Percentiles rank a stretch among this genome's conserved stretches.
Conservation (phyloP, 345 rosid species). For the Populus tremula region DNA sequence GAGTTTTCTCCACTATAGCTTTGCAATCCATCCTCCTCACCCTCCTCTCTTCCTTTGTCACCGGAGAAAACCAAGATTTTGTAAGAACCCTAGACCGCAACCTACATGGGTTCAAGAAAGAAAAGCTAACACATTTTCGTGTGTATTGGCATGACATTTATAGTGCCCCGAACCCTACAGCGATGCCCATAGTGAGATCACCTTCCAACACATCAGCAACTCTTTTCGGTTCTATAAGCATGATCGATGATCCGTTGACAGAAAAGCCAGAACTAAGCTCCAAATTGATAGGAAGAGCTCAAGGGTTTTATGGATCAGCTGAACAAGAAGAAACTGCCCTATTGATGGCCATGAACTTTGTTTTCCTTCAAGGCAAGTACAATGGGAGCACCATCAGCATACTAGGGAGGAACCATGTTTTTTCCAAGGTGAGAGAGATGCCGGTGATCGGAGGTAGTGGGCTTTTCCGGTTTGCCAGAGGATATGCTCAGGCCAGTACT, state of each 20-base stretch:
- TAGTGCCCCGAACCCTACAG: slow-evolving; percentile 49
- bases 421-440: slow-evolving; percentile 48
- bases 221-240: neutral
- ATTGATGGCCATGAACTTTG: slow-evolving; percentile 21
- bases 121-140: slow-evolving; percentile 62
- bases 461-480: slow-evolving; percentile 57
- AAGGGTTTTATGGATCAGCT: neutral
- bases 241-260: slow-evolving; percentile 10
- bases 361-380: slow-evolving; percentile 14
- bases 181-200: slow-evolving; percentile 40
- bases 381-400: slow-evolving; percentile 31
- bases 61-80: neutral
- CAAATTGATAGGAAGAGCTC: neutral
- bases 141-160: slow-evolving; percentile 70
- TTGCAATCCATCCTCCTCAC: neutral
- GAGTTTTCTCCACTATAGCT: neutral
- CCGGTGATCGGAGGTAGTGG: slow-evolving; percentile 65
- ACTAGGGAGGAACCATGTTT: slow-evolving; percentile 43
- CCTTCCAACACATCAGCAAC: slow-evolving; percentile 2
- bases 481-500: slow-evolving; percentile 51
- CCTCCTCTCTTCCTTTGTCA: neutral
- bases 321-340: neutral
- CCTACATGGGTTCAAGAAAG: slow-evolving; percentile 23
- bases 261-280: slow-evolving; percentile 6
- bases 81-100: neutral